Evolutionary conservation across 2,329 filamentous ascomycete genomes (phyloP), one percentile per base, ranked within the genome.

Genomic region (Penicillium sumatraense): DNA sequence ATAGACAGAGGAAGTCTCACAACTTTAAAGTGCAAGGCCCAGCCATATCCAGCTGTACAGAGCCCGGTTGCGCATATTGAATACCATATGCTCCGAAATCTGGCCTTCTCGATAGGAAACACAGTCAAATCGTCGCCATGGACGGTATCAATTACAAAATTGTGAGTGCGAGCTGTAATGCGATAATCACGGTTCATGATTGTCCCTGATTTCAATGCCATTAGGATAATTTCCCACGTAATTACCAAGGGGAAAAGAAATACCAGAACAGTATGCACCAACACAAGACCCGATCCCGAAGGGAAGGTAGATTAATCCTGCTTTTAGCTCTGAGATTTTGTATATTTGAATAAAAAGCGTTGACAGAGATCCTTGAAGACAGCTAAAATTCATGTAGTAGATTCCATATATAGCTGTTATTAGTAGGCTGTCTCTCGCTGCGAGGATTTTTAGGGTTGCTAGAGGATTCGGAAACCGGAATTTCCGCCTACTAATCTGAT

Each of bases 331-430:
- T 6, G 31, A 33, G n/a, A 33, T 9, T 9, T 14, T 14, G n/a
- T 33, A 33, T 9, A 33, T 33, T 33, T 33, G 6, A 14, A 33
- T 33, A 33, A 33, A 33, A 8, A 33, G 31, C 2, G 46, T 49
- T 38, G 46, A 49, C 3, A 49, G 31, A 3, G 46, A 49, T 9
- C 46, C 46, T 21, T 49, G 46, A 27, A 49, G 46, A 18, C 31
- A 49, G 14, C 46, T 38, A 13, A 49, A 49, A 23, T n/a, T 49
- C 46, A 49, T 38, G 13, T 49, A 49, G 20, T 49, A 49, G 31
- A 49, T 14, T 10, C 46, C 46, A n/a, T 49, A 49, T 38, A 49
- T 49, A 21, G 31, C 23, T 9, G 46, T 38, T n/a, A 49, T 49
- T 18, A 49, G 46, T 14, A 49, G 46, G 26, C 31, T 49, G 14